These are phyloP conservation scores for Termitomyces sp. DNA, from an alignment of 768 basidiomycete genomes.

Conservation along the genomic window DNA sequence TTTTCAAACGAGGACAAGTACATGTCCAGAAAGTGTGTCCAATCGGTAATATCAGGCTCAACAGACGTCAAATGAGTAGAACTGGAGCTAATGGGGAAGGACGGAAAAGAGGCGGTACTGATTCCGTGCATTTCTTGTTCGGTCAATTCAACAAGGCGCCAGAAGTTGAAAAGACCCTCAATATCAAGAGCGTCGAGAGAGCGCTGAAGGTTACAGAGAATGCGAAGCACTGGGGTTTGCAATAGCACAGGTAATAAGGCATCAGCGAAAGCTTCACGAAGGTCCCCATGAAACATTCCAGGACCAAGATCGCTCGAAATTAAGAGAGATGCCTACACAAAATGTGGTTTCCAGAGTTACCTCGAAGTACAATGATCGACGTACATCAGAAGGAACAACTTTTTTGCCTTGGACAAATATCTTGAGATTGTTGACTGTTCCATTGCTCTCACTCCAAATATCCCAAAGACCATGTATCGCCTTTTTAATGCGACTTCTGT, in stretches of 20 bases:
- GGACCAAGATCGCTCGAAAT: constrained; percentile 16
- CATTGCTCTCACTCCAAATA: constrained; percentile 62
- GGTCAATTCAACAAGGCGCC: constrained; percentile 24
- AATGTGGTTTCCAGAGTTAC: neutral
- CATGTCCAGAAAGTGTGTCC: constrained; percentile 54
- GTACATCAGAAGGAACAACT: constrained; percentile 54
- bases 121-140: constrained; percentile 8
- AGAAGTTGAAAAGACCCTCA: constrained; percentile 63
- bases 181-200: constrained; percentile 81
- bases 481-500: constrained; percentile 49
- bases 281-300: constrained; percentile 15
- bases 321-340: constrained; percentile 23
- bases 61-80: constrained; percentile 23
- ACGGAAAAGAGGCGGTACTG: constrained; percentile 10
- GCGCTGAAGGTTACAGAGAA: constrained; percentile 60
- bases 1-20: constrained; percentile 36
- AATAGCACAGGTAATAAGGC: constrained; percentile 45
- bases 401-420: constrained; percentile 67
- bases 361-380: constrained; percentile 13
- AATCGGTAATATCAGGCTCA: constrained; percentile 62
- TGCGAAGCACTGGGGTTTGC: constrained; percentile 45
- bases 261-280: constrained; percentile 48
- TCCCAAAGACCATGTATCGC: constrained; percentile 73
- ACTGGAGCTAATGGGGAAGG: constrained; percentile 27
- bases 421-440: constrained; percentile 74